Evolutionary conservation across 805 yeast species (phyloP).

Genomic region (Candida maesae): DNA sequence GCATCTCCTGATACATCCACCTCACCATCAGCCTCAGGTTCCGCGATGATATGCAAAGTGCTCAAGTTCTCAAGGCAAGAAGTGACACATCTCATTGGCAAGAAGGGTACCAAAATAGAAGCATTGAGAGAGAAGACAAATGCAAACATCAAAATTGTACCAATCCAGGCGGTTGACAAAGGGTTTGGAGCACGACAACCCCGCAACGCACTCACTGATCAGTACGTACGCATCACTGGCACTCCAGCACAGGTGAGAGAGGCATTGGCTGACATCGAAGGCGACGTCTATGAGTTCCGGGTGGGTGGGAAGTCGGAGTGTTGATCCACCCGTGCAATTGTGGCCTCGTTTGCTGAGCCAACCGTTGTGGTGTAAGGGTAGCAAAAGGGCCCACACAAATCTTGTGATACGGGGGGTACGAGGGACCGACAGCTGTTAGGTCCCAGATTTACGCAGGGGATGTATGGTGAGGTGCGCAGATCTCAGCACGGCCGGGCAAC

Average conservation of each 20-base stretch:
- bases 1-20: no score
- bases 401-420: no score
- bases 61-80: conserved; percentile 30
- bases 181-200: conserved; percentile 11
- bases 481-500: conserved; percentile 19
- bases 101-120: conserved; percentile 37
- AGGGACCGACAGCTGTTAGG: no score
- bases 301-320: conserved; percentile 7
- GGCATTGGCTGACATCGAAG: conserved; percentile 28
- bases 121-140: conserved; percentile 31
- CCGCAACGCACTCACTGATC: conserved; percentile 15
- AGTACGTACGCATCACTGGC: conserved; percentile 33
- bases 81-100: conserved; percentile 41
- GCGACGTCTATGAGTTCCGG: conserved; percentile 22
- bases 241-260: conserved; percentile 20
- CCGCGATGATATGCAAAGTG: conserved; percentile 5
- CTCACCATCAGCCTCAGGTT: no score
- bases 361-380: no score
- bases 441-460: conserved; percentile 14
- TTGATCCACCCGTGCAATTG: no score
- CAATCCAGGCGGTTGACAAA: conserved; percentile 24
- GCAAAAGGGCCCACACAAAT: no score
- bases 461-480: conserved; percentile 5
- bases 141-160: conserved; percentile 39
- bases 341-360: no score